Base-by-base conservation (phyloP, 768 basidiomycete genomes). In the Amyloporia xantha region DNA sequence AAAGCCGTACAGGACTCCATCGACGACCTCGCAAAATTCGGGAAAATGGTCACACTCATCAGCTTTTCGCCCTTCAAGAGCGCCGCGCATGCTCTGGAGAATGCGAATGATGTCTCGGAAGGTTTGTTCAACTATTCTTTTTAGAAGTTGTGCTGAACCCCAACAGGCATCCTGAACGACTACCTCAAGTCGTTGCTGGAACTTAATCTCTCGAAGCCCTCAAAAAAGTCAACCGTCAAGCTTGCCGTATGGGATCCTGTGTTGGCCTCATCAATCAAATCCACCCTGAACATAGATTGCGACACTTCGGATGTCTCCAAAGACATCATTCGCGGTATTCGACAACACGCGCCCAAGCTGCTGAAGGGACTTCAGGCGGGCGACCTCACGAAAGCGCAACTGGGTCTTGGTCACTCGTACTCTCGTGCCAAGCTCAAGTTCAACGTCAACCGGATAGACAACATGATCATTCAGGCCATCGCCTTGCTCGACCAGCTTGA, bases 381-480 rank as follows among this genome's bases (percentile, higher is more conserved):
- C 58, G 95, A 98, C 76, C 76, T 96, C 57, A 79, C 75, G 51
- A 90, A 94, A 62, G 91, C 95, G 15, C 95, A 98, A 62, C 87
- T 98, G 57, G 95, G 95, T 62, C 77, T 98, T 42, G 95, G 95
- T 24, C 95, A 98, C 76, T 91, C 93, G 3, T 97, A 95, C 73
- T 96, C 93, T 20, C 85, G 95, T 54, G 87, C 94, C 35, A 98
- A 97, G 66, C 86, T 97, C 54, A 98, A 98, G 71, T 97, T 92
- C 79, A 94, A 93, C 68, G 91, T 93, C 47, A 94, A 94, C 75
- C 78, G 91, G 45, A 81, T 90, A 49, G 93, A 96, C 71, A 96
- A 98, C 76, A 98, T 98, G 95, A 97, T 98, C 70, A 98, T 98
- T 59, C 95, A 97, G 70, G 95, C 95, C 51, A 97, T 98, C 64